Evolutionary conservation across 1,284 basidiomycete species (phyloP).

Genomic region (Stereum hirsutum): DNA sequence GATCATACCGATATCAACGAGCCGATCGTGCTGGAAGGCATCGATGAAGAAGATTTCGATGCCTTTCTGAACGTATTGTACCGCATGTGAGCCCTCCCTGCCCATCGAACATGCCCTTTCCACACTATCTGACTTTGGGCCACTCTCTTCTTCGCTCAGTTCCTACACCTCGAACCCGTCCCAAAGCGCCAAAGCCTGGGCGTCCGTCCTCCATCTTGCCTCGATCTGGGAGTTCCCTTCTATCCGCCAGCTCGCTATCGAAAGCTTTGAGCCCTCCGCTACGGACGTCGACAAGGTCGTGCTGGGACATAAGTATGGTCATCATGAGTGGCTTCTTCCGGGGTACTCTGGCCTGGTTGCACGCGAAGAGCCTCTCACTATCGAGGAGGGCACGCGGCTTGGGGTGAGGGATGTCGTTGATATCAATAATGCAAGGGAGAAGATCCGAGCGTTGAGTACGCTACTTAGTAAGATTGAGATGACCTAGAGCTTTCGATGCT

Average conservation of each 20-base stretch:
- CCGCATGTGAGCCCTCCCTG: slow-evolving; percentile 1
- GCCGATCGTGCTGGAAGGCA: background rate
- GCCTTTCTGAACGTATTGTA: slow-evolving; percentile 6
- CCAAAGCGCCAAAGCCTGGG: background rate
- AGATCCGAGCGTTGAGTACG: too few species aligned
- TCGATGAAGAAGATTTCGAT: slow-evolving; percentile 2
- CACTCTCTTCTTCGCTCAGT: background rate
- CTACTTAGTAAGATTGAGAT: too few species aligned
- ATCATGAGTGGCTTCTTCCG: slow-evolving; percentile 18
- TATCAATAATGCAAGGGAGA: background rate
- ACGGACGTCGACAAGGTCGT: background rate
- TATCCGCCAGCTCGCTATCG: background rate
- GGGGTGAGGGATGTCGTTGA: background rate
- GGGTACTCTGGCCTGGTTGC: slow-evolving; percentile 2
- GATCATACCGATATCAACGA: background rate
- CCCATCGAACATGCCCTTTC: background rate
- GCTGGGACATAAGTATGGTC: slow-evolving; percentile 9
- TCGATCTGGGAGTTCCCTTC: background rate
- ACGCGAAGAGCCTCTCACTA: background rate
- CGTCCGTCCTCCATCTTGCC: slow-evolving; percentile 3
- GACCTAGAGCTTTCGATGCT: too few species aligned
- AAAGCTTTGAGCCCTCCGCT: background rate
- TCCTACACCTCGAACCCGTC: background rate
- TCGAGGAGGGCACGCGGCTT: background rate
- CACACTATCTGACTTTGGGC: background rate